A percentile compares a stretch with the other conserved stretches of the same genome.
Conservation (phyloP, 73 alveolate genomes). For the Halteria grandinella region DNA sequence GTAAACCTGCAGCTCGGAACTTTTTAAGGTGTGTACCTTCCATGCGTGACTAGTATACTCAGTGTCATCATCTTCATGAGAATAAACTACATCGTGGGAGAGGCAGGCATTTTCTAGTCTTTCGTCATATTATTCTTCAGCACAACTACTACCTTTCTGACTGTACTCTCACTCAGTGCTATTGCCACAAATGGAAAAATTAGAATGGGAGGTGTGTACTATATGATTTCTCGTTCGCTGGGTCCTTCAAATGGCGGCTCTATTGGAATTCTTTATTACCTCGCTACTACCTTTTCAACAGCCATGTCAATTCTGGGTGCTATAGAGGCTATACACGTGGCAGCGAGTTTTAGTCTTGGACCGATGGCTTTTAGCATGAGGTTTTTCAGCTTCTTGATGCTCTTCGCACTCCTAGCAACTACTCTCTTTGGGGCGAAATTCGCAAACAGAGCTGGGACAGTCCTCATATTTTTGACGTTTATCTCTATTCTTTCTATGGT, state of each 20-base stretch:
- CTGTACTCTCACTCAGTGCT: slow-evolving; percentile 72
- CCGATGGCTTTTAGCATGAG: slow-evolving; percentile 58
- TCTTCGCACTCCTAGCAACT: slow-evolving; percentile 32
- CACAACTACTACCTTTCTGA: slow-evolving; percentile 56
- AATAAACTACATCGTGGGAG: slow-evolving; percentile 63
- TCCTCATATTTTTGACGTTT: slow-evolving; percentile 22
- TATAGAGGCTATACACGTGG: slow-evolving; percentile 59
- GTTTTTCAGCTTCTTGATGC: slow-evolving; percentile 43
- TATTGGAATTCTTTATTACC: slow-evolving; percentile 65
- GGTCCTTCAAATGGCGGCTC: slow-evolving; percentile 82
- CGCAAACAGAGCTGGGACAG: slow-evolving; percentile 50
- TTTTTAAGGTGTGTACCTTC: slow-evolving; percentile 66
- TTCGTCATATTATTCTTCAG: slow-evolving; percentile 38
- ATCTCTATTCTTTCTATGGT: slow-evolving; percentile 53
- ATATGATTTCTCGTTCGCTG: slow-evolving; percentile 63
- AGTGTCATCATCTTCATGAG: slow-evolving; percentile 66
- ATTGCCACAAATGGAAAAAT: slow-evolving; percentile 75
- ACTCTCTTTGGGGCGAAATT: slow-evolving; percentile 42
- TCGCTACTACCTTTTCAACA: slow-evolving; percentile 69
- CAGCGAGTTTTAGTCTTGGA: slow-evolving; percentile 36
- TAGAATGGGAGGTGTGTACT: slow-evolving; percentile 72
- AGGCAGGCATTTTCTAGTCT: slow-evolving; percentile 65
- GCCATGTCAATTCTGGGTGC: slow-evolving; percentile 76
- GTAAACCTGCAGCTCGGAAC: slow-evolving; percentile 28
- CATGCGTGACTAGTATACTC: slow-evolving; percentile 61